Percentiles rank a stretch among this genome's conserved stretches.
phyloP scores from a whole-genome alignment of 1,284 basidiomycete species.

The Lignosus rhinocerotis region DNA sequence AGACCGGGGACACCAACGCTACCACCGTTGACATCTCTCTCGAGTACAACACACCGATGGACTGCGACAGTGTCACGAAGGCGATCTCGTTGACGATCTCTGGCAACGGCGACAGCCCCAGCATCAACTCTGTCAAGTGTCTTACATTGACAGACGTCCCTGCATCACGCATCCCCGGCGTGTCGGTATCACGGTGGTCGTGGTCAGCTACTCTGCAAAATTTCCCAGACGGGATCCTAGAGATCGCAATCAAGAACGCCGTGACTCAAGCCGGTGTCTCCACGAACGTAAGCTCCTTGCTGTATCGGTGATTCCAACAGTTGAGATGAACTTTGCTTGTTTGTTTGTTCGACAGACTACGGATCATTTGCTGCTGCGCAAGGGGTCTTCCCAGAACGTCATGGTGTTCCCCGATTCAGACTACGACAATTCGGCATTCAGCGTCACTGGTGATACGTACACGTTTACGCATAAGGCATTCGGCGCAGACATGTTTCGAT shows the following conservation, averaged over 20 bases:
- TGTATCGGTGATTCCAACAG: neutral
- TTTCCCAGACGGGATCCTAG: slow-evolving; percentile 79
- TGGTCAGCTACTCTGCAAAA: slow-evolving; percentile 75
- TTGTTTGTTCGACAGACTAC: slow-evolving; percentile 40
- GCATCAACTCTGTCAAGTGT: slow-evolving; percentile 53
- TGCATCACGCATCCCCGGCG: slow-evolving; percentile 50
- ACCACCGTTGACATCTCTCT: slow-evolving; percentile 68
- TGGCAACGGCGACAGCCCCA: slow-evolving; percentile 58
- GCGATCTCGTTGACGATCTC: slow-evolving; percentile 68
- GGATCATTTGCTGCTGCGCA: slow-evolving; percentile 80
- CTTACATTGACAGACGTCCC: slow-evolving; percentile 45
- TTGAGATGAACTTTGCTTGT: neutral
- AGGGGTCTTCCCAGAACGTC: slow-evolving; percentile 72
- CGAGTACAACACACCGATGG: slow-evolving; percentile 80
- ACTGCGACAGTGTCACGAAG: slow-evolving; percentile 64
- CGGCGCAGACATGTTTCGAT: slow-evolving; percentile 87
- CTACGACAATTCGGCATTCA: slow-evolving; percentile 70
- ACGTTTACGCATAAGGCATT: slow-evolving; percentile 78
- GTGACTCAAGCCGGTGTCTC: slow-evolving; percentile 41
- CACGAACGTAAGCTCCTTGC: slow-evolving; percentile 51
- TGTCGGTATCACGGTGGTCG: slow-evolving; percentile 59
- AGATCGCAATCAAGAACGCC: slow-evolving; percentile 67
- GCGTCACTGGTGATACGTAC: slow-evolving; percentile 60
- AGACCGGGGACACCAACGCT: slow-evolving; percentile 50
- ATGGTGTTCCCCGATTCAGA: slow-evolving; percentile 83